phyloP scores from a whole-genome alignment of 805 yeast species.

The Scheffersomyces amazonensis region DNA sequence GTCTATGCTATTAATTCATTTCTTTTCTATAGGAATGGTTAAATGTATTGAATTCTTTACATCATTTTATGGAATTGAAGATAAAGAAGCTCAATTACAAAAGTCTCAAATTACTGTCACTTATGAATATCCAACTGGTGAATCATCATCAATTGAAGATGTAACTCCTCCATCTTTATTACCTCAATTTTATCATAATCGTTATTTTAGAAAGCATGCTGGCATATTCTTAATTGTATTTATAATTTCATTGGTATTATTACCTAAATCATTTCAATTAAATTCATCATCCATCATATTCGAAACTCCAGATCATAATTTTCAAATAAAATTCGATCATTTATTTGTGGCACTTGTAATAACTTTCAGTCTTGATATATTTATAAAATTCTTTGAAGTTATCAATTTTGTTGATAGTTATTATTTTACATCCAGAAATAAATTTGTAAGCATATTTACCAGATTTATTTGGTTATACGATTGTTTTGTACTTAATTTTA shows the following conservation, averaged over 20 bases:
- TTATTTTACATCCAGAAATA: conserved; percentile 10
- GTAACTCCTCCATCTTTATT: neutral
- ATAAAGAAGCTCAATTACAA: too few relatives aligned
- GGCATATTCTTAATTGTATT: neutral
- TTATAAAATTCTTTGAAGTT: conserved; percentile 9
- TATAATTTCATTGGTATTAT: neutral
- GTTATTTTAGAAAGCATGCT: neutral
- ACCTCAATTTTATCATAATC: neutral
- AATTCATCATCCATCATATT: conserved; percentile 18
- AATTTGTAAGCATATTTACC: conserved; percentile 11
- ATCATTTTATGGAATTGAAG: neutral
- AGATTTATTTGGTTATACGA: conserved; percentile 22
- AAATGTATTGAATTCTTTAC: conserved; percentile 14
- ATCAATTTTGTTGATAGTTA: conserved; percentile 11
- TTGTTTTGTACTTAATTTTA: conserved; percentile 11
- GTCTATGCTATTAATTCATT: conserved; percentile 9
- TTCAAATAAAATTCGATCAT: conserved; percentile 23
- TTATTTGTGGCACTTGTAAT: conserved; percentile 14
- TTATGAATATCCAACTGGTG: neutral
- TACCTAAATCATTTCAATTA: conserved; percentile 14
- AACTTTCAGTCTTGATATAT: conserved; percentile 10
- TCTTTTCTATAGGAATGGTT: conserved; percentile 10
- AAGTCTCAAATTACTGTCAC: neutral
- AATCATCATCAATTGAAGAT: too few relatives aligned
- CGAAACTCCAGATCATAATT: neutral